These are phyloP conservation scores for Mycena galopus DNA, from an alignment of 768 basidiomycete genomes.

Conservation along the genomic window DNA sequence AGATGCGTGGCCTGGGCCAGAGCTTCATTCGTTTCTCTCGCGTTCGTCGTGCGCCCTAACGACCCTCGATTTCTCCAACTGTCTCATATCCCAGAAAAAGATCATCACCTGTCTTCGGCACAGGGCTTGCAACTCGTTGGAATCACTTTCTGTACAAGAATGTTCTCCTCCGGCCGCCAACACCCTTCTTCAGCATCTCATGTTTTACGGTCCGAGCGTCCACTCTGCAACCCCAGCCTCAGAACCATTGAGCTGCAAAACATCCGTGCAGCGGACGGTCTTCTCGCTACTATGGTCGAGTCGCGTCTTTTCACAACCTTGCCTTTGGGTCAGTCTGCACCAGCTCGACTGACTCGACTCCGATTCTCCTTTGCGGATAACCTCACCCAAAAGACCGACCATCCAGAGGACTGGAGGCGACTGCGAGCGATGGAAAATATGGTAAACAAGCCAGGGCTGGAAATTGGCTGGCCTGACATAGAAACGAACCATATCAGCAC, in stretches of 20 bases:
- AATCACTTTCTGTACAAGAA: background rate
- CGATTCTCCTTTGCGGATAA: conserved; percentile 12
- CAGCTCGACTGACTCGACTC: conserved; percentile 1
- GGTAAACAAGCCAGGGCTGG: background rate
- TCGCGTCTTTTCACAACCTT: conserved; percentile 9
- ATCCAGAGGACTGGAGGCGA: background rate
- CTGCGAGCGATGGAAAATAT: background rate
- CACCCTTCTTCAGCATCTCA: conserved; percentile 15
- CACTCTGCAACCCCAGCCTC: conserved; percentile 5
- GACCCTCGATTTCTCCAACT: background rate
- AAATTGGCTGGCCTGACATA: background rate
- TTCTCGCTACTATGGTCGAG: conserved; percentile 8
- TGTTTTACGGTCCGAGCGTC: background rate
- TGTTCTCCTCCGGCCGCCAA: background rate
- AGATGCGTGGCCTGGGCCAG: conserved; percentile 1
- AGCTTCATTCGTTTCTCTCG: conserved; percentile 19
- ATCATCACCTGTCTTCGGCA: conserved; percentile 15
- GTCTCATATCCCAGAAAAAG: conserved; percentile 2
- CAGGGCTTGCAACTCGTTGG: conserved; percentile 9
- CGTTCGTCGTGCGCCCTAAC: conserved; percentile 21
- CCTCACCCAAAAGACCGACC: background rate
- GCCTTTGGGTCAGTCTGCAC: background rate
- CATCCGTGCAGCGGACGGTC: background rate
- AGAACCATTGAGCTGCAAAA: background rate
- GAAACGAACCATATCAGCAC: too few species aligned